These are phyloP conservation scores for Pseudogymnoascus destructans DNA, from an alignment of 2,329 filamentous ascomycete genomes.

Conservation along the genomic window DNA sequence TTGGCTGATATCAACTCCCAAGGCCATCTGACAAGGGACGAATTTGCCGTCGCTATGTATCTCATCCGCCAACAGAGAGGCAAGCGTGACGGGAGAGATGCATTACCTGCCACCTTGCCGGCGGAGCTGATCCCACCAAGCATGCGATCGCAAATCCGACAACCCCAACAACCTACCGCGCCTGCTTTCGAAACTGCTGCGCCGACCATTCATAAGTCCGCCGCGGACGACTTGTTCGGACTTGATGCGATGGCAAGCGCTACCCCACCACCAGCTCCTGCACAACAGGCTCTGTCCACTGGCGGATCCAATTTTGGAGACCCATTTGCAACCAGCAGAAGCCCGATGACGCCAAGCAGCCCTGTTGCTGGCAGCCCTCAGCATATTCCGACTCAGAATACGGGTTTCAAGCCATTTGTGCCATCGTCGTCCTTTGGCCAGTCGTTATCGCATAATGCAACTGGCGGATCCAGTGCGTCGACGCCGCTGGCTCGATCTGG, in stretches of 20 bases:
- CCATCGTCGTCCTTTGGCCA: conserved; percentile 89
- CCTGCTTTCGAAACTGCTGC: conserved; percentile 32
- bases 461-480: conserved; percentile 38
- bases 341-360: conserved; percentile 21
- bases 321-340: conserved; percentile 31
- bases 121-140: conserved; percentile 74
- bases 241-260: conserved; percentile 58
- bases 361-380: conserved; percentile 18
- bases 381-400: conserved; percentile 28
- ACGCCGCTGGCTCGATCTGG: conserved; percentile 32
- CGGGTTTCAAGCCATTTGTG: conserved; percentile 71
- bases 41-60: conserved; percentile 96
- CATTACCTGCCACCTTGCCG: conserved; percentile 65
- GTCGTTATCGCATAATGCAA: conserved; percentile 61
- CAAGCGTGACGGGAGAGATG: conserved; percentile 45
- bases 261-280: conserved; percentile 37
- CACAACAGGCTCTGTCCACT: conserved; percentile 54
- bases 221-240: conserved; percentile 86
- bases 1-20: conserved; percentile 87
- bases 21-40: conserved; percentile 71
- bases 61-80: conserved; percentile 81
- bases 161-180: conserved; percentile 32
- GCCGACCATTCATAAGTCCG: conserved; percentile 52
- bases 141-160: conserved; percentile 52
- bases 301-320: conserved; percentile 52